phyloP scores from a whole-genome alignment of 768 basidiomycete species.

The Leccinum boreale region DNA sequence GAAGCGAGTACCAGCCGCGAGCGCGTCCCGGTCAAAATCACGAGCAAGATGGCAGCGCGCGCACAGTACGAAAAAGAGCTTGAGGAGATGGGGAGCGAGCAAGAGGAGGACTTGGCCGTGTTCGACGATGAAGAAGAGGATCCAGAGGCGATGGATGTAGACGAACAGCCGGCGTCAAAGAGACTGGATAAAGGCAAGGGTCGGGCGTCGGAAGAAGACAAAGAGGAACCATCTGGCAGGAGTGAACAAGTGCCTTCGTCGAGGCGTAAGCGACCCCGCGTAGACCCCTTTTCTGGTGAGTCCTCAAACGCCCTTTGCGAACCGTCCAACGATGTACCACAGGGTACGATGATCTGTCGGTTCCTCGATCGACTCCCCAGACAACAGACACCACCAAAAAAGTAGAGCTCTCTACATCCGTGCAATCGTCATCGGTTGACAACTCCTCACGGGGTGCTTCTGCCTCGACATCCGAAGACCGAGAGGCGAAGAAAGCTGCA shows the following conservation, averaged over 20 bases:
- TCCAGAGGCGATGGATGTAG: conserved; percentile 10
- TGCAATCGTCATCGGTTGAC: background rate
- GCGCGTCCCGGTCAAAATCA: conserved; percentile 53
- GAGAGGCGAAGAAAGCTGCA: conserved; percentile 22
- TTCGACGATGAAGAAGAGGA: conserved; percentile 29
- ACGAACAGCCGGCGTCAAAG: background rate
- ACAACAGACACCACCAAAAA: conserved; percentile 9
- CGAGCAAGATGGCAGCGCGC: no score
- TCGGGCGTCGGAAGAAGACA: conserved; percentile 33
- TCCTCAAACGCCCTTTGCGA: background rate
- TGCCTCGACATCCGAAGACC: conserved; percentile 19
- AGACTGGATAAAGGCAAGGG: conserved; percentile 34
- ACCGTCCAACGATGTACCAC: background rate
- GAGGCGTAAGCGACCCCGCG: conserved; percentile 49
- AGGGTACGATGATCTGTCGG: conserved; percentile 32
- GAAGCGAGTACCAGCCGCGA: conserved; percentile 14
- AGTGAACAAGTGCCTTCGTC: conserved; percentile 12
- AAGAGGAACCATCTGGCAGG: background rate
- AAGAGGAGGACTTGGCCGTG: conserved; percentile 38
- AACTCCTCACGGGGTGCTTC: conserved; percentile 22
- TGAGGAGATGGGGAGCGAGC: no score
- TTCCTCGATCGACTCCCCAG: background rate
- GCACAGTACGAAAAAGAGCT: no score
- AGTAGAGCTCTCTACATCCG: background rate
- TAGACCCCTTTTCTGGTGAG: conserved; percentile 70